Conservation (phyloP, 306 rosid genomes). For the Ormosia emarginata region DNA sequence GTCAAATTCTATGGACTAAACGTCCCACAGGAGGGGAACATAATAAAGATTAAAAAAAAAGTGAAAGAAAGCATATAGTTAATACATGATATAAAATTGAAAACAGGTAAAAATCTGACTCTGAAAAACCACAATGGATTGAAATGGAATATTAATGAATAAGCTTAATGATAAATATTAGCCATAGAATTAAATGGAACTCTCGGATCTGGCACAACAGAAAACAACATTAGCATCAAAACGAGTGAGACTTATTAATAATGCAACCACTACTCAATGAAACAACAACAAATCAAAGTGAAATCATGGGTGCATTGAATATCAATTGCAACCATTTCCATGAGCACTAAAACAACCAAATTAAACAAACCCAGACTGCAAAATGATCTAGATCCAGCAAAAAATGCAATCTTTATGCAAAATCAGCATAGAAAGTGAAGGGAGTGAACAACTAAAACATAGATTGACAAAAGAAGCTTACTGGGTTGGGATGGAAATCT, state of each 20-base stretch:
- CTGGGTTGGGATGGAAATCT: too few relatives aligned
- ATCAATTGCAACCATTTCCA: conserved; percentile 4
- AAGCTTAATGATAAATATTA: neutral
- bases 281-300: neutral
- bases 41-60: neutral
- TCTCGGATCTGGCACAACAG: conserved; percentile 3
- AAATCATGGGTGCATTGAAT: neutral
- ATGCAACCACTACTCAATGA: neutral
- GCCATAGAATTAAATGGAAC: neutral
- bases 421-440: neutral
- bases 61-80: neutral
- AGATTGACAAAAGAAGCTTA: too few relatives aligned
- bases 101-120: neutral
- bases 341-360: neutral
- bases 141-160: neutral
- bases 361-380: conserved; percentile 18
- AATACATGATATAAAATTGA: neutral
- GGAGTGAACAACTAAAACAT: neutral
- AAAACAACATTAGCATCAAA: conserved; percentile 6
- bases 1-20: too few relatives aligned
- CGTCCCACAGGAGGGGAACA: too few relatives aligned
- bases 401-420: neutral
- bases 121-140: neutral
- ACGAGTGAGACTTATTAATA: neutral
- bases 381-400: conserved; percentile 14